A percentile compares a stretch with the other conserved stretches of the same genome.
Conservation (phyloP, 768 basidiomycete genomes). For the Arthromyces matolae region DNA sequence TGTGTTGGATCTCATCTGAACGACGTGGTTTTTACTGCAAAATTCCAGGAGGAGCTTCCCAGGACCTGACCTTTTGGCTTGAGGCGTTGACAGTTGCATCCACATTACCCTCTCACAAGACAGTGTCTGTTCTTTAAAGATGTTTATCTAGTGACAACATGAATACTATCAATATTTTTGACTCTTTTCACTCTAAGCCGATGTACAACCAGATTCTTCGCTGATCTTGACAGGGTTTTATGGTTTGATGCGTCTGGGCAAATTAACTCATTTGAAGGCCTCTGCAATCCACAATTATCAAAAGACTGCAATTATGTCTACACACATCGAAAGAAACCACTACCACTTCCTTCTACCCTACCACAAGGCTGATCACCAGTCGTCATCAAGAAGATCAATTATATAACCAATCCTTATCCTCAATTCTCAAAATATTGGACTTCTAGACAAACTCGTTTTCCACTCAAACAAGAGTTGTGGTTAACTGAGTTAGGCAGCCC, state of each 20-base stretch:
- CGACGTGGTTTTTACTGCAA: slow-evolving; percentile 12
- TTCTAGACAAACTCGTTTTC: neutral
- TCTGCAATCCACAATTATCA: neutral
- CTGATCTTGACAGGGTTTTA: neutral
- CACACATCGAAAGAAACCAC: neutral
- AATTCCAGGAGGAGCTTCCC: neutral
- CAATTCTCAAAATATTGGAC: neutral
- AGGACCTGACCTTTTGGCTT: slow-evolving; percentile 19
- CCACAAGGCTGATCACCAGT: slow-evolving; percentile 18
- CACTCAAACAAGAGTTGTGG: neutral
- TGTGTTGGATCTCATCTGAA: slow-evolving; percentile 18
- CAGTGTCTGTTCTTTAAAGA: neutral
- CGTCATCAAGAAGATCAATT: neutral
- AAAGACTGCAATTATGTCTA: neutral
- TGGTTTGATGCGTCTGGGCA: slow-evolving; percentile 12
- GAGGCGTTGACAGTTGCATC: slow-evolving; percentile 22
- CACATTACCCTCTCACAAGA: slow-evolving; percentile 3
- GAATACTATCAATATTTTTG: too few species aligned
- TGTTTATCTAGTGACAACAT: slow-evolving; percentile 22
- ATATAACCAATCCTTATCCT: neutral
- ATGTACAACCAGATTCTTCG: slow-evolving; percentile 20
- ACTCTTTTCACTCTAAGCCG: too few species aligned
- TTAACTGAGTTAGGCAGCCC: neutral
- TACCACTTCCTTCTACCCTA: slow-evolving; percentile 8
- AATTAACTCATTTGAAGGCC: slow-evolving; percentile 22